A percentile compares a stretch with the other conserved stretches of the same genome.
Evolutionary conservation across 2,329 filamentous ascomycete species (phyloP).

Genomic region (Microsporum canis): DNA sequence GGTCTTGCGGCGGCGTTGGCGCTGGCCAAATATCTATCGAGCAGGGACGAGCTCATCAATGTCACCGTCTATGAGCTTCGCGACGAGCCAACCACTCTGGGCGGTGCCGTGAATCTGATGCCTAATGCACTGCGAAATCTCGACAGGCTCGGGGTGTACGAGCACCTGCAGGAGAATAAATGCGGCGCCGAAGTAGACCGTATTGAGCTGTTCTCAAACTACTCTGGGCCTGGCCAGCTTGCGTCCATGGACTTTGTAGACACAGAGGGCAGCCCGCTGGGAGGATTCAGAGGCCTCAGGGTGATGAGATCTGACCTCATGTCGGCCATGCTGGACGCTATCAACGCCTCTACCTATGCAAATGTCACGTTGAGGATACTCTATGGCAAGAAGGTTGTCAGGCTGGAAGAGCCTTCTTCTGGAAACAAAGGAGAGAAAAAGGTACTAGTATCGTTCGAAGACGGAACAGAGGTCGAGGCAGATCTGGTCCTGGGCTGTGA

Average conservation of each 20-base stretch:
- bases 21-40: slow-evolving; percentile 12
- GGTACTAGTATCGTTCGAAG: slow-evolving; percentile 40
- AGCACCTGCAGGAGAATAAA: slow-evolving; percentile 34
- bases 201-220: neutral
- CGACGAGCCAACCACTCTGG: slow-evolving; percentile 21
- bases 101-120: slow-evolving; percentile 22
- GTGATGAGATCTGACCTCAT: slow-evolving; percentile 46
- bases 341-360: neutral
- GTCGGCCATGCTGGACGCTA: slow-evolving; percentile 32
- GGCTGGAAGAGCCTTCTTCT: slow-evolving; percentile 40
- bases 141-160: slow-evolving; percentile 32
- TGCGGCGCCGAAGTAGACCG: neutral
- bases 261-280: slow-evolving; percentile 22
- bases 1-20: slow-evolving; percentile 17
- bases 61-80: slow-evolving; percentile 23
- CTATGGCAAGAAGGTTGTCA: slow-evolving; percentile 30
- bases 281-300: slow-evolving; percentile 38
- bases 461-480: slow-evolving; percentile 34
- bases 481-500: slow-evolving; percentile 46
- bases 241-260: slow-evolving; percentile 32
- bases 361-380: slow-evolving; percentile 21
- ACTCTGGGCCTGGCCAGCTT: slow-evolving; percentile 42
- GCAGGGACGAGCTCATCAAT: slow-evolving; percentile 6
- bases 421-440: slow-evolving; percentile 33
- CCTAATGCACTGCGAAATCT: slow-evolving; percentile 24